A percentile compares a stretch with the other conserved stretches of the same genome.
These are phyloP conservation scores for Xylaria sp. DNA, from an alignment of 2,329 filamentous ascomycete genomes.

Conservation along the genomic window DNA sequence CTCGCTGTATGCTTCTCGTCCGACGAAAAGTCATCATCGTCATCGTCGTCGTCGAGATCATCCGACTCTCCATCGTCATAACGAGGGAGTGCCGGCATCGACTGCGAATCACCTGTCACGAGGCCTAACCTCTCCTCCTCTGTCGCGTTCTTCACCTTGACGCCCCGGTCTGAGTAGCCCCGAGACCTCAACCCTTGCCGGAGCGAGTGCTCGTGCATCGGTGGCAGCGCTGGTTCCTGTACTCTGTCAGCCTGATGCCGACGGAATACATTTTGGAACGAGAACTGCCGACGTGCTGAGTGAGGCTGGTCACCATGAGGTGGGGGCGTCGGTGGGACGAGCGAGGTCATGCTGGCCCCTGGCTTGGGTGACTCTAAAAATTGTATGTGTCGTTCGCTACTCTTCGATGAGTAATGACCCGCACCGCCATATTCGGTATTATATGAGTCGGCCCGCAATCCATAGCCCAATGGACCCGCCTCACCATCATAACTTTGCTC, in stretches of 20 bases:
- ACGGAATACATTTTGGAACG: conserved; percentile 84
- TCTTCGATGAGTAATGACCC: conserved; percentile 51
- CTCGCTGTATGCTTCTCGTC: conserved; percentile 41
- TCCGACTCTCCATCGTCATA: conserved; percentile 40
- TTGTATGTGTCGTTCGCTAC: conserved; percentile 53
- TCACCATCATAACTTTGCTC: conserved; percentile 52
- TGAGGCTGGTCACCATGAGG: conserved; percentile 52
- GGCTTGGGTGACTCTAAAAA: conserved; percentile 51
- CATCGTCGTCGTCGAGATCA: conserved; percentile 40
- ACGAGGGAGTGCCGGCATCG: conserved; percentile 43
- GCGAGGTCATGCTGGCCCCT: conserved; percentile 49
- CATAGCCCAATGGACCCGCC: conserved; percentile 54
- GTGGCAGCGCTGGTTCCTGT: conserved; percentile 39
- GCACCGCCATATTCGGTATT: conserved; percentile 58
- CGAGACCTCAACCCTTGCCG: conserved; percentile 45
- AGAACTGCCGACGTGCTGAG: conserved; percentile 78
- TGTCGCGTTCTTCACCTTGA: conserved; percentile 59
- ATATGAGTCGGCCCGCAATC: conserved; percentile 50
- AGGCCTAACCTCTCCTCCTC: conserved; percentile 85
- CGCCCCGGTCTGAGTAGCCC: conserved; percentile 49
- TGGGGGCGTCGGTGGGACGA: conserved; percentile 65
- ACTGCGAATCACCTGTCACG: conserved; percentile 71
- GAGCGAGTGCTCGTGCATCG: conserved; percentile 40
- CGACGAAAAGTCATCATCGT: conserved; percentile 39
- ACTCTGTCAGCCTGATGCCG: conserved; percentile 52